These are phyloP conservation scores for Beta macrorhiza DNA, from an alignment of 179 eudicot genomes.

Conservation along the genomic window DNA sequence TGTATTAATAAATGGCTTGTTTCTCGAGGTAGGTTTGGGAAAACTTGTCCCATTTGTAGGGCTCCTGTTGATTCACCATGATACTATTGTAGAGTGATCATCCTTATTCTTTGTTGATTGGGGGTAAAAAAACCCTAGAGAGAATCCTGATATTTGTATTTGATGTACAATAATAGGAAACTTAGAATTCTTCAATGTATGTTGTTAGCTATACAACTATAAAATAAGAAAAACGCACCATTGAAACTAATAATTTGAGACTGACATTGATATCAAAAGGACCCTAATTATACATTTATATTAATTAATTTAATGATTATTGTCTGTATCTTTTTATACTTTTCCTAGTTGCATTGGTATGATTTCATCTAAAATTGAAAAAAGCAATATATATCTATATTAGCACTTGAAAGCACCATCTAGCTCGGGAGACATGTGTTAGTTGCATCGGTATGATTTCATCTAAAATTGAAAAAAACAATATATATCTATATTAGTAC, in stretches of 20 bases:
- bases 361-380: too few species aligned
- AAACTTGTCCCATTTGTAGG: slow-evolving; percentile 38
- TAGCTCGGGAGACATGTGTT: too few species aligned
- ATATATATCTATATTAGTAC: too few species aligned
- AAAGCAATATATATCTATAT: too few species aligned
- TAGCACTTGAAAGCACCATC: too few species aligned
- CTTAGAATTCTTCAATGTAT: background rate
- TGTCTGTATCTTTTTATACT: too few species aligned
- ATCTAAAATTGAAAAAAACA: too few species aligned
- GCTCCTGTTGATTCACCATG: slow-evolving; percentile 23
- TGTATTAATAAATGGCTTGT: slow-evolving; percentile 31
- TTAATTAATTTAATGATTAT: too few species aligned
- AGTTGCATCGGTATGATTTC: too few species aligned
- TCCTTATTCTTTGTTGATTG: background rate
- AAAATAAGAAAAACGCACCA: background rate
- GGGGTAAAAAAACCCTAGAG: background rate
- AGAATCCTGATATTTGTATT: background rate
- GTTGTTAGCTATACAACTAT: background rate
- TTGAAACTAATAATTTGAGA: background rate
- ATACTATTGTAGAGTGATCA: background rate
- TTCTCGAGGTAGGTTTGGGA: slow-evolving; percentile 22
- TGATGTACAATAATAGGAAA: background rate
- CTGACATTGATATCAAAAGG: too few species aligned
- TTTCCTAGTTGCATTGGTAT: too few species aligned
- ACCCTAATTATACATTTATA: too few species aligned